These are phyloP conservation scores for Agaricus bisporus DNA, from an alignment of 768 basidiomycete species.

Conservation along the genomic window DNA sequence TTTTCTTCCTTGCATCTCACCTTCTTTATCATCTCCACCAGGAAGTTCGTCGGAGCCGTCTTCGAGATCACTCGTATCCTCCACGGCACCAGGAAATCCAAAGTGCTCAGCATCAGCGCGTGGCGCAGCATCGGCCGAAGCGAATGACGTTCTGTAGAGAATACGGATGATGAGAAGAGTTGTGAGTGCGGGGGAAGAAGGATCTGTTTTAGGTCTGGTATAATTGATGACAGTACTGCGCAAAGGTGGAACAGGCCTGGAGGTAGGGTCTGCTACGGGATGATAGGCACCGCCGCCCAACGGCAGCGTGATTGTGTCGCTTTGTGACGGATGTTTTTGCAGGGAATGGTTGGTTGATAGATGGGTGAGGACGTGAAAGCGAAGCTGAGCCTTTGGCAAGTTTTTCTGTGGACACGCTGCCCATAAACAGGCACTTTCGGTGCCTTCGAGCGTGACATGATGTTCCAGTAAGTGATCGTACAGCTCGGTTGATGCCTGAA, in stretches of 20 bases:
- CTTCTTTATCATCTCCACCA: constrained; percentile 54
- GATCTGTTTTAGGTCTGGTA: constrained; percentile 51
- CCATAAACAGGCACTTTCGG: constrained; percentile 59
- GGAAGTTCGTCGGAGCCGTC: constrained; percentile 37
- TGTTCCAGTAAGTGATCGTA: constrained; percentile 68
- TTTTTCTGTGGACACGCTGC: constrained; percentile 49
- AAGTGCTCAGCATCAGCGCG: constrained; percentile 80
- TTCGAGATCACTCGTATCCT: constrained; percentile 70
- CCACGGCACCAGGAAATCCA: constrained; percentile 80
- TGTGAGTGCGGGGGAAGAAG: constrained; percentile 70
- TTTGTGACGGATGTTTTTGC: constrained; percentile 61
- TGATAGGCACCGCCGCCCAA: constrained; percentile 43
- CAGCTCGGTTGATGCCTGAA: constrained; percentile 53
- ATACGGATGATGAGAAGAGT: constrained; percentile 80
- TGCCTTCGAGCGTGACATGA: constrained; percentile 35
- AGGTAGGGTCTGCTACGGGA: constrained; percentile 58
- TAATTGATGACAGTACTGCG: constrained; percentile 56
- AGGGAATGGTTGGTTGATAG: constrained; percentile 53
- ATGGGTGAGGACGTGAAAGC: constrained; percentile 72
- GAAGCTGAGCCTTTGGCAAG: constrained; percentile 45
- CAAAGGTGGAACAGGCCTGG: constrained; percentile 66
- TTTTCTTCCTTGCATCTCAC: constrained; percentile 62
- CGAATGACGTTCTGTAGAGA: constrained; percentile 75
- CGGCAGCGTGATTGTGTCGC: constrained; percentile 68
- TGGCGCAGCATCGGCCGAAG: constrained; percentile 59